These are phyloP conservation scores for Pleurotus djamor DNA, from an alignment of 768 basidiomycete genomes.

Conservation along the genomic window DNA sequence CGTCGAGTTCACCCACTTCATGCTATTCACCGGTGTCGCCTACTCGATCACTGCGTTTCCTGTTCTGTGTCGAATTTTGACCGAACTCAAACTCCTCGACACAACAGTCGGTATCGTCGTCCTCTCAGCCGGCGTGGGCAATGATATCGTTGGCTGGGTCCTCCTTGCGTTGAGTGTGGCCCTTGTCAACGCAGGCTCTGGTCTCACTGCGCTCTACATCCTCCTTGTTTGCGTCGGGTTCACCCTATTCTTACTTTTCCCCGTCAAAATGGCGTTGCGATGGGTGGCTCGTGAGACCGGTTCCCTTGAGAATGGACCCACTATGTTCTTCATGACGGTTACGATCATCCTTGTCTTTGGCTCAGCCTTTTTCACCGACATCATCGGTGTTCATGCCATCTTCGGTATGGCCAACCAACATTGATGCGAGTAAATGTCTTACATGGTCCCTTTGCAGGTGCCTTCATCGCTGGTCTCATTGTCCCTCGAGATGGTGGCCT, in stretches of 20 bases:
- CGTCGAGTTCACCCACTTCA: constrained; percentile 83
- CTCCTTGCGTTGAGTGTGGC: constrained; percentile 90
- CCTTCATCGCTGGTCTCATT: constrained; percentile 78
- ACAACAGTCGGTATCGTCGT: constrained; percentile 93
- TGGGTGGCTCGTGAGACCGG: constrained; percentile 82
- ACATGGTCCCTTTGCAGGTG: constrained; percentile 37
- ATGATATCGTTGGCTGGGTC: constrained; percentile 86
- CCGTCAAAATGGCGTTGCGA: constrained; percentile 55
- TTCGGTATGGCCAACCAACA: constrained; percentile 50
- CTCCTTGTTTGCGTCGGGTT: constrained; percentile 80
- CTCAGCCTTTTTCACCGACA: constrained; percentile 90
- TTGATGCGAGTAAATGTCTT: too few relatives aligned
- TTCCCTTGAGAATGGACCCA: constrained; percentile 79
- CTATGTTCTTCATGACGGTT: constrained; percentile 86
- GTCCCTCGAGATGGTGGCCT: constrained; percentile 90
- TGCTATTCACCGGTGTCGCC: constrained; percentile 92
- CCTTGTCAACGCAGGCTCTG: constrained; percentile 84
- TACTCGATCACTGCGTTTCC: constrained; percentile 89
- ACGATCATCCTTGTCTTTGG: constrained; percentile 81
- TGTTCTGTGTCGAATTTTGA: constrained; percentile 83
- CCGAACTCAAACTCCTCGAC: constrained; percentile 88
- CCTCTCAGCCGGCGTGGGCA: constrained; percentile 88
- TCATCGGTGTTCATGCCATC: constrained; percentile 90
- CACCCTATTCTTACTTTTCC: constrained; percentile 72
- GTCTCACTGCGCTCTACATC: constrained; percentile 83